Percentiles rank a stretch among this genome's conserved stretches.
phyloP scores from a whole-genome alignment of 805 yeast genomes.

The Wickerhamiella alocasiicola region DNA sequence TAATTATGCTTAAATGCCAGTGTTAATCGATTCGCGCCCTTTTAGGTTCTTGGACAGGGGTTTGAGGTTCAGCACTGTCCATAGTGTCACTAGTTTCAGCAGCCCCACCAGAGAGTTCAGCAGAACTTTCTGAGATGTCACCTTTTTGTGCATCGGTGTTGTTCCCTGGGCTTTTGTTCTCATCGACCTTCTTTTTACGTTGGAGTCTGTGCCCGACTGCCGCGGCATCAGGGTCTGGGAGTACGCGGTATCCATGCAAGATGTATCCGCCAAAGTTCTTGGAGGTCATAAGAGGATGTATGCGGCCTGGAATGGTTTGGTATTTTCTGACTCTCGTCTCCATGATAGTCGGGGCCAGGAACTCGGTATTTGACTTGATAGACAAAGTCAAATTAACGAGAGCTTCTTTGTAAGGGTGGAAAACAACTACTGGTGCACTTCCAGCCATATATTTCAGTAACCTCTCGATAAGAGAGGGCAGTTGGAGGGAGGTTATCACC shows the following conservation, averaged over 20 bases:
- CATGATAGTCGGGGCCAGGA: slow-evolving; percentile 68
- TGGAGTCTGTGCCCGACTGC: slow-evolving; percentile 38
- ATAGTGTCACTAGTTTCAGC: too few species aligned
- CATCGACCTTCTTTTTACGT: slow-evolving; percentile 10
- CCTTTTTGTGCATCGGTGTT: too few species aligned
- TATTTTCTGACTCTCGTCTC: slow-evolving; percentile 76
- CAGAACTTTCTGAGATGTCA: too few species aligned
- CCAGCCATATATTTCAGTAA: slow-evolving; percentile 63
- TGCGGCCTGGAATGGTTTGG: slow-evolving; percentile 86
- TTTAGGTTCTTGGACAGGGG: too few species aligned
- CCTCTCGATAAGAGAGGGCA: slow-evolving; percentile 49
- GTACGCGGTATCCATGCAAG: slow-evolving; percentile 63
- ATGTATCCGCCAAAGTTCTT: slow-evolving; percentile 87
- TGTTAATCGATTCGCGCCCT: too few species aligned
- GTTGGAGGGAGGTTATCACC: slow-evolving; percentile 58
- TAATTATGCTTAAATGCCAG: too few species aligned
- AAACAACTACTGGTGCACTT: slow-evolving; percentile 75
- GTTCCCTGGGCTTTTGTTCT: too few species aligned
- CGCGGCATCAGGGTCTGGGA: slow-evolving; percentile 56
- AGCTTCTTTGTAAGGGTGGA: slow-evolving; percentile 68
- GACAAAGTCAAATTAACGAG: slow-evolving; percentile 61
- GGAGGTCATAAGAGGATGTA: slow-evolving; percentile 92
- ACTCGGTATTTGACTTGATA: slow-evolving; percentile 52
- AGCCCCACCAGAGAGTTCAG: too few species aligned
- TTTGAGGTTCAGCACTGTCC: too few species aligned